Evolutionary conservation across 345 rosid species (phyloP).

Genomic region (Acer negundo): DNA sequence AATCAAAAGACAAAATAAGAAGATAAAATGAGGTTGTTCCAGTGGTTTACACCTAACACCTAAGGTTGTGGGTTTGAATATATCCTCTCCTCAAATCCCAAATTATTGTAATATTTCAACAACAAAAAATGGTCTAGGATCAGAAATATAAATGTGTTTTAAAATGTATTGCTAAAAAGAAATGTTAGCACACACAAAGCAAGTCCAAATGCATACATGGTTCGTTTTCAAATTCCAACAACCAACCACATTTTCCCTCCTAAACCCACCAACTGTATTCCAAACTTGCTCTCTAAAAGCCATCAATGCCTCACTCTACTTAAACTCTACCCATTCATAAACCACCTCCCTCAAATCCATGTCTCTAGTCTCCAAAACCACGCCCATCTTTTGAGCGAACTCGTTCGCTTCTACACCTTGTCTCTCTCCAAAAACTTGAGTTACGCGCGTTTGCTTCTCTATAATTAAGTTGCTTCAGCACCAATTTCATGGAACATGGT

Average conservation of each 20-base stretch:
- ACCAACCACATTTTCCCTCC: constrained; percentile 21
- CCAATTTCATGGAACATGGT: constrained; percentile 69
- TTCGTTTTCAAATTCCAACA: constrained; percentile 25
- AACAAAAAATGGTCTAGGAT: no score
- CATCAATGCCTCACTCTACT: constrained; percentile 53
- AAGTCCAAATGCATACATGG: constrained; percentile 16
- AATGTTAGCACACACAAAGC: no score
- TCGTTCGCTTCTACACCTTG: constrained; percentile 51
- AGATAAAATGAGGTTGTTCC: no score
- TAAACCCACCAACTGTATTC: constrained; percentile 16
- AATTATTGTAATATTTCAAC: no score
- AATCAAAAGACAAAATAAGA: no score
- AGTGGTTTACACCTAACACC: no score
- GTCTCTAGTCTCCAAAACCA: constrained; percentile 54
- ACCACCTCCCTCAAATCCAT: constrained; percentile 54
- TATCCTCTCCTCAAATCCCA: no score
- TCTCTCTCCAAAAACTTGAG: constrained; percentile 44
- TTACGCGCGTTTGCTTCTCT: constrained; percentile 50
- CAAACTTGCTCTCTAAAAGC: constrained; percentile 43
- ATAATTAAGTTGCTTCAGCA: constrained; percentile 36
- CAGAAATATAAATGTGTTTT: no score
- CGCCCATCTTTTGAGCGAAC: constrained; percentile 47
- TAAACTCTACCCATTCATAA: constrained; percentile 49
- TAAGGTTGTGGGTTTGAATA: no score
- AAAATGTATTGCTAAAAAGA: no score